Evolutionary conservation across 495 filamentous ascomycete species (phyloP), one percentile per base, ranked within the genome.

Genomic region (Articulospora tetracladia): DNA sequence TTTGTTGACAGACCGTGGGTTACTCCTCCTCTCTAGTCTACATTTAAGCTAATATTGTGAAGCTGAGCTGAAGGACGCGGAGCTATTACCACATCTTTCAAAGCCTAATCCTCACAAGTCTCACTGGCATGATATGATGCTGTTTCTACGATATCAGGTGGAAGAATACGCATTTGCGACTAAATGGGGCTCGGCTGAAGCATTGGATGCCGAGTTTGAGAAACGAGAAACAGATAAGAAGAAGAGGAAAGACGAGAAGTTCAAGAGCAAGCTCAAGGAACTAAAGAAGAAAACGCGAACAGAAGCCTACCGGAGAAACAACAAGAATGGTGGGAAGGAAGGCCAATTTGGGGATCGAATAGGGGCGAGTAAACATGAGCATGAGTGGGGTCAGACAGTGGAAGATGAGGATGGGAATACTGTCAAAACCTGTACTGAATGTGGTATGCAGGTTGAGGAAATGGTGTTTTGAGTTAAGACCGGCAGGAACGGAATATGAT

Each of bases 121-220:
- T 0, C 92, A 92, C 32, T 98, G 91, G 91, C 93, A 97, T 67
- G 91, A 94, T 75, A 98, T 98, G 94, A 94, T 94, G 89, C 83
- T 98, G 0, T 98, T 89, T 69, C 77, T 98, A 10, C 87, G 95
- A 0, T 97, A 86, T 59, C 95, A 98, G 68, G 87, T 98, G 1
- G 94, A 98, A 66, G 90, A 89, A 50, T 96, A 96, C 68, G 94
- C 91, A 1, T 88, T 97, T 66, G 84, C 79, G 0, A 69, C 78
- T 10, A 91, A 89, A 69, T 98, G 94, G 94, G 94, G 93, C 0
- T 89, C 86, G 0, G 68, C 86, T 0, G 92, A 94, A 64, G 87
- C 84, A 25, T 73, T 98, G 28, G 95, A 98, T 69, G 90, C 83
- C 23, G 95, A 98, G 72, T 98, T 94, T 69, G 89, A 89, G 71